Base-by-base conservation (phyloP, 306 rosid genomes). In the Quercus wislizeni region DNA sequence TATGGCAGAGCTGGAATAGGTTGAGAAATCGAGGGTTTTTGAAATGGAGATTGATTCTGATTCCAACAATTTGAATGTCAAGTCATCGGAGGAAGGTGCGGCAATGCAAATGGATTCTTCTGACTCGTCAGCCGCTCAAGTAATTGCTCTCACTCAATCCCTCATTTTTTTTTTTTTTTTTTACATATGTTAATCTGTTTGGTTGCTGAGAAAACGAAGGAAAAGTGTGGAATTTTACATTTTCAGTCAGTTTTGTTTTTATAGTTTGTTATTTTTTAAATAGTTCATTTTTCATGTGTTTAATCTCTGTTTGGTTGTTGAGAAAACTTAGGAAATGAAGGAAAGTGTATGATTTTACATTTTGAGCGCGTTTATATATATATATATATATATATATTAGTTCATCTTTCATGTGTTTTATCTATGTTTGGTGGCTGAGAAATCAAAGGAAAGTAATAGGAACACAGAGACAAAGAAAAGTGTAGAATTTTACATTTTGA, bases 1-100 rank as follows among this genome's bases (percentile, higher is more conserved):
- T 1, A 49, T 49, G 14, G 54, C 54, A 49, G 54, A 49, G 54
- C 54, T 49, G 54, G 54, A 49, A 12, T 49, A 49, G 54, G 54
- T 49, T 49, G 54, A 41, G 23, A 49, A 49, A 11, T 49, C 5
- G 17, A 49, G 54, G 15, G 46, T 41, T 41, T 41, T 41, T 0
- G 46, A 74, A 75, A 94, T 94, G 97, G 90, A 90, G 10, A 68
- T 85, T 23, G 88, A 87, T 81, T 74, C 86, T 59, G 88, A 77
- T 75, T 52, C 67, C 68, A 78, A 38, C 56, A 75, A 78, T 23
- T 41, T 19, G 69, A 78, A 78, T 25, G 54, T 69, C 13, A 76
- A 76, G 54, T 13, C 82, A 13, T 17, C 62, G 1, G 86, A 77
- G 5, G 77, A 73, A 23, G 71, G 20, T 15, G 43, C 79, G 0